Conservation (phyloP, 371 early-diverging fungal species). For the Ecytonucleospora hepatopenaei region DNA sequence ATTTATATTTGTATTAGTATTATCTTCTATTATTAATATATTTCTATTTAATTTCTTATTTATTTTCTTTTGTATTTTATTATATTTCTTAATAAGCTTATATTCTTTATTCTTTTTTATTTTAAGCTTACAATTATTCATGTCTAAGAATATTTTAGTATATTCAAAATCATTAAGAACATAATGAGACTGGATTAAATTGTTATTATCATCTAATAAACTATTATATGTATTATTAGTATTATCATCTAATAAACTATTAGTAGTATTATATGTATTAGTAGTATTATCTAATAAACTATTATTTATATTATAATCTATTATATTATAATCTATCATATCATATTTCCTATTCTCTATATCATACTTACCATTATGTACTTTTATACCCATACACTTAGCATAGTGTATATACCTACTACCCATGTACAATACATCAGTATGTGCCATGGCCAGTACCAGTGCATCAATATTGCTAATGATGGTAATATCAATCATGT, state of each 20-base stretch:
- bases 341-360: too few species aligned
- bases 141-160: not conserved
- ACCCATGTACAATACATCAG: not conserved
- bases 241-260: too few species aligned
- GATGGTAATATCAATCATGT: not conserved
- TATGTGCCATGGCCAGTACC: not conserved
- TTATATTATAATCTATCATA: too few species aligned
- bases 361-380: not conserved
- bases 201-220: not conserved
- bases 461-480: not conserved
- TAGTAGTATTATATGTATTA: too few species aligned
- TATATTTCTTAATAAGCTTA: too few species aligned
- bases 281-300: too few species aligned
- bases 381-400: not conserved
- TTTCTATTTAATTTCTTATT: not conserved
- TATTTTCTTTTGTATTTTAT: too few species aligned
- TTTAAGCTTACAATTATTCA: not conserved
- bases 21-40: not conserved
- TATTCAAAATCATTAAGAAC: not conserved
- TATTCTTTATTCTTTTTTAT: not conserved
- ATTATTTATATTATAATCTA: too few species aligned
- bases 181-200: not conserved
- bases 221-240: too few species aligned
- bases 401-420: not conserved
- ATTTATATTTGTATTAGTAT: not conserved